phyloP scores from a whole-genome alignment of 1,284 basidiomycete species.

The Puccinia novopanici region DNA sequence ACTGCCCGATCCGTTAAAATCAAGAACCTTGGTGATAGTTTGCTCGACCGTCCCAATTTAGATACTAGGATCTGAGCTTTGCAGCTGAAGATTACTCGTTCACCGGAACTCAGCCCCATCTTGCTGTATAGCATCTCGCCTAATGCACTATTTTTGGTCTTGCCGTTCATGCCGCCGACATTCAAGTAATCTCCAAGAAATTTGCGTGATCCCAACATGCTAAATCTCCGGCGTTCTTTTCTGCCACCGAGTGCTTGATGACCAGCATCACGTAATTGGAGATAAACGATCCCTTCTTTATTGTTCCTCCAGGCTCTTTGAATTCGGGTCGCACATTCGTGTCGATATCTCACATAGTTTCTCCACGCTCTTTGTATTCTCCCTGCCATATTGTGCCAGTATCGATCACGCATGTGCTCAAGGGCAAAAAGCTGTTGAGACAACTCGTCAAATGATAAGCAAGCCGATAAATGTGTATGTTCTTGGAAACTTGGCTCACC shows the following conservation, averaged over 20 bases:
- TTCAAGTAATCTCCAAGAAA: constrained; percentile 98
- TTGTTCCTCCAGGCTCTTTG: constrained; percentile 99
- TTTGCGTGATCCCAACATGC: constrained; percentile 87
- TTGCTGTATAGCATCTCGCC: constrained; percentile 76
- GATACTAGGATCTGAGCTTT: constrained; percentile 82
- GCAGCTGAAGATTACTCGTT: constrained; percentile 83
- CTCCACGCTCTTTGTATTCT: constrained; percentile 96
- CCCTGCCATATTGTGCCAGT: constrained; percentile 99
- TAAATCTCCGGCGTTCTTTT: constrained; percentile 91
- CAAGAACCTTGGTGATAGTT: constrained; percentile 86
- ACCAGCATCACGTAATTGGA: constrained; percentile 86
- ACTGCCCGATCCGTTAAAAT: constrained; percentile 85
- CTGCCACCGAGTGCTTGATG: constrained; percentile 86
- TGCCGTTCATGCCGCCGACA: constrained; percentile 67
- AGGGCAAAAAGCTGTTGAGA: constrained; percentile 81
- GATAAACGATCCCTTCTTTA: constrained; percentile 86
- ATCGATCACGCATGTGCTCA: constrained; percentile 96
- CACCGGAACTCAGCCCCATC: constrained; percentile 74
- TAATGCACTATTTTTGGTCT: constrained; percentile 66
- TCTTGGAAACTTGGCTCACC: constrained; percentile 62
- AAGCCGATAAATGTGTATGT: neutral
- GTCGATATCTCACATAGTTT: constrained; percentile 90
- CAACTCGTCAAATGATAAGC: constrained; percentile 9
- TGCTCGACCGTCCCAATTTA: constrained; percentile 83
- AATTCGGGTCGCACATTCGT: constrained; percentile 91